Conservation (phyloP, 371 early-diverging fungal species). For the Mucor circinelloides region DNA sequence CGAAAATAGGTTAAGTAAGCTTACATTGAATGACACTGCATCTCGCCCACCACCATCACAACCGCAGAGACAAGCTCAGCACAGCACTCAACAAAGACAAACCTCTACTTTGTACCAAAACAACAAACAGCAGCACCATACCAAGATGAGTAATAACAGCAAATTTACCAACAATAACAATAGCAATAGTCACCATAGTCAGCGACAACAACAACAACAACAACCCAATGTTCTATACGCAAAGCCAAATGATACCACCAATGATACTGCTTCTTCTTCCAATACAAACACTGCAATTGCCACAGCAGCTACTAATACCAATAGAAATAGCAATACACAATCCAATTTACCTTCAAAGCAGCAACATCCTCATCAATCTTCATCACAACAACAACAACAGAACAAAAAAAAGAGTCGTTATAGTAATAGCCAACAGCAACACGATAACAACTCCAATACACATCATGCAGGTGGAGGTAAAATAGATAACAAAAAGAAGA, state of each 20-base stretch:
- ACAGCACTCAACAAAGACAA: not conserved
- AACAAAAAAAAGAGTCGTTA: not conserved
- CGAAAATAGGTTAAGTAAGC: not conserved
- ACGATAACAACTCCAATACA: not conserved
- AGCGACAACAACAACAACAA: not conserved
- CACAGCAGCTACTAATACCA: not conserved
- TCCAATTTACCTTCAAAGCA: not conserved
- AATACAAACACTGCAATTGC: not conserved
- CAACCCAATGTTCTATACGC: not conserved
- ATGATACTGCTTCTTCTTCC: not conserved
- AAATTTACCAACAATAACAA: not conserved
- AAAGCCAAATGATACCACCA: not conserved
- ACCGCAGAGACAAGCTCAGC: not conserved
- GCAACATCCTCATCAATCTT: not conserved
- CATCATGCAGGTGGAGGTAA: conserved; percentile 5
- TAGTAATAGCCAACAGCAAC: not conserved
- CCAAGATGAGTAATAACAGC: not conserved
- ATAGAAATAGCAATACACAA: not conserved
- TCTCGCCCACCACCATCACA: not conserved
- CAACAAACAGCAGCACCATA: not conserved
- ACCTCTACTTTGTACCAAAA: not conserved
- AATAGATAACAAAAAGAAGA: conserved; percentile 11
- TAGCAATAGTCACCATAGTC: not conserved
- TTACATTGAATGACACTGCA: not conserved
- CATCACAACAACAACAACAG: conserved; percentile 3